Evolutionary conservation across 2,329 filamentous ascomycete species (phyloP), one percentile per base, ranked within the genome.

Genomic region (Lecanoromycetidae sp.): DNA sequence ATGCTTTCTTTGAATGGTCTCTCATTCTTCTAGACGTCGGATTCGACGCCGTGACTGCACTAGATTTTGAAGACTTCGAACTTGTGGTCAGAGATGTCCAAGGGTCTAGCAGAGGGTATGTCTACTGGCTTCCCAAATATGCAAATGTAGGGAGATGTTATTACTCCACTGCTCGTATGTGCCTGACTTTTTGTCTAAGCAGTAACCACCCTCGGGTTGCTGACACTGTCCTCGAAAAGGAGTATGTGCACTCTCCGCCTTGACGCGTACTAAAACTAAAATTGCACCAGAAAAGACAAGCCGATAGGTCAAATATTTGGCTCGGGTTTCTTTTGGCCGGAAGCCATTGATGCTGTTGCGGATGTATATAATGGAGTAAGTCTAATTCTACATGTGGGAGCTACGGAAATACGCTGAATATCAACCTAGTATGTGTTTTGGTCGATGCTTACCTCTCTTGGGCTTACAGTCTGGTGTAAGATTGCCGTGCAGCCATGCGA

Each of bases 1-100:
- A 98, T 65, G 83, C 91, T 54, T 95, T 98, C 68, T 95, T 96
- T 66, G 91, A 98, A 66, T 98, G 91, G 91, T 73, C 87, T 19
- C 73, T 98, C 52, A 87, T 98, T 60, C 71, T 98, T 56, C 86
- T 94, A 63, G 91, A 98, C 64, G 87, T 98, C 49, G 90, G 77
- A 25, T 98, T 98, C 67, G 91, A 98, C 69, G 87, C 91, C 44
- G 83, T 96, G 50, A 96, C 91, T 9, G 82, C 86, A 48, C 71
- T 94, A 58, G 91, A 98, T 70, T 98, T 96, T 69, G 75, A 80
- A 53, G 79, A 82, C 46, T 84, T 96, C 61, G 90, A 96, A 64
- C 70, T 98, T 59, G 75, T 87, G 57, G 74, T 98, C 55, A 86
- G 79, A 71, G 90, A 96, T 70, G 76, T 88, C 56, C 90, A 87